Evolutionary conservation across 331 rosid species (phyloP).

Genomic region (Ulmus americana): DNA sequence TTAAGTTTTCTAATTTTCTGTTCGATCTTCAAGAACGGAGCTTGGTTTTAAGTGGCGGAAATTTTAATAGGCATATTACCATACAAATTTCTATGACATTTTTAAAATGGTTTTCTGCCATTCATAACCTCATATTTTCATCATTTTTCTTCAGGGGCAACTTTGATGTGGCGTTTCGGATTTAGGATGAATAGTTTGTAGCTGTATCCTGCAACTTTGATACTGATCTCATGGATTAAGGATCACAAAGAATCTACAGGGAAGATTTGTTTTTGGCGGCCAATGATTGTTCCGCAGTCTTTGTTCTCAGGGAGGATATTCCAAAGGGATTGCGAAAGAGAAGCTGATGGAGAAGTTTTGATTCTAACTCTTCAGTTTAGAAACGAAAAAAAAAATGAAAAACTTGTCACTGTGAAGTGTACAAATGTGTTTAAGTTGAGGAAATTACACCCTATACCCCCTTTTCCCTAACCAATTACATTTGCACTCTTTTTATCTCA

Average conservation of each 20-base stretch:
- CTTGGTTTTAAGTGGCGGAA: conserved; percentile 9
- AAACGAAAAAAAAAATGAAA: too few relatives aligned
- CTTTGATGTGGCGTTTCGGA: neutral
- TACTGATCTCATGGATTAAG: neutral
- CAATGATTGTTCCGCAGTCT: neutral
- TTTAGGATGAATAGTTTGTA: neutral
- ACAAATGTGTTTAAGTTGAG: too few relatives aligned
- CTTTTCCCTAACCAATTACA: too few relatives aligned
- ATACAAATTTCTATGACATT: neutral
- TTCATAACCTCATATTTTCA: neutral
- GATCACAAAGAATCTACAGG: neutral
- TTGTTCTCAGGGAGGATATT: neutral
- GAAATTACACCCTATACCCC: too few relatives aligned
- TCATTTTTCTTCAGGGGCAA: neutral
- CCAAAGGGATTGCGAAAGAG: neutral
- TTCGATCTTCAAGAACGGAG: neutral
- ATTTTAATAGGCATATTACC: conserved; percentile 11
- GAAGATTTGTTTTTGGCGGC: neutral
- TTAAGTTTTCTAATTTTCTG: neutral
- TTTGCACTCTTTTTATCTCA: too few relatives aligned
- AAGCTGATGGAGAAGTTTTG: neutral
- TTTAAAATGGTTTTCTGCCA: neutral
- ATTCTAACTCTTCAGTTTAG: neutral
- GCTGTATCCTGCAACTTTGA: neutral
- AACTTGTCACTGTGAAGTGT: too few relatives aligned